These are phyloP conservation scores for Diaporthe humulicola DNA, from an alignment of 2,329 filamentous ascomycete species.

Conservation along the genomic window DNA sequence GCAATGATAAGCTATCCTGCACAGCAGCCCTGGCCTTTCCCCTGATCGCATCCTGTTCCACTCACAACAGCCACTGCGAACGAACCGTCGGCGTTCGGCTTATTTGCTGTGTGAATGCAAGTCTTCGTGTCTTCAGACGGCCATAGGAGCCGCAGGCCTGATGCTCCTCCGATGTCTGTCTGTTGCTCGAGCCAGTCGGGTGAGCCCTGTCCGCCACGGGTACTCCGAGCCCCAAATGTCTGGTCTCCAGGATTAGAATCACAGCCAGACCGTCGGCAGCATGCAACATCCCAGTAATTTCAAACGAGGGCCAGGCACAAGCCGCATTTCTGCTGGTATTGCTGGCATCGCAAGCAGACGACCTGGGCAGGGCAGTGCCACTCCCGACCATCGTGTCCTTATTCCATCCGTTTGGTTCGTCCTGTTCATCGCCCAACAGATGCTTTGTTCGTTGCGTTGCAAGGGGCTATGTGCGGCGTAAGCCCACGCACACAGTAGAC, in stretches of 20 bases:
- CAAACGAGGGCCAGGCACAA: slow-evolving; percentile 10
- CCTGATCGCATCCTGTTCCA: too few species aligned
- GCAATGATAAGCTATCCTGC: not conserved
- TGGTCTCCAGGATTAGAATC: slow-evolving; percentile 22
- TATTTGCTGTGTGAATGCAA: not conserved
- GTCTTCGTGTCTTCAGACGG: not conserved
- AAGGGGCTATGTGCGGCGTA: slow-evolving; percentile 21
- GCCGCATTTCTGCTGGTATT: not conserved
- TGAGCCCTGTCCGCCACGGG: slow-evolving; percentile 43
- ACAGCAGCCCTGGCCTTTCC: not conserved
- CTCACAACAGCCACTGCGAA: not conserved
- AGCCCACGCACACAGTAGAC: not conserved
- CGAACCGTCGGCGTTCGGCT: slow-evolving; percentile 9
- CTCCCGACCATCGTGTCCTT: not conserved
- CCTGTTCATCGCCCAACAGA: not conserved
- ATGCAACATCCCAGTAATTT: slow-evolving; percentile 24
- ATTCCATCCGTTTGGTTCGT: not conserved
- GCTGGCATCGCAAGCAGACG: not conserved
- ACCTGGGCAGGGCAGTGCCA: not conserved
- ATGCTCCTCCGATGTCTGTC: slow-evolving; percentile 26
- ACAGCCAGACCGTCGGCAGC: slow-evolving; percentile 19
- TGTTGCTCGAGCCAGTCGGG: slow-evolving; percentile 41
- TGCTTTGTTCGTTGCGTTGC: not conserved
- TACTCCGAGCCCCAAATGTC: slow-evolving; percentile 38
- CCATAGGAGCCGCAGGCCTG: not conserved